Conservation (phyloP, 257 asterid genomes). For the Lycium ferocissimum region DNA sequence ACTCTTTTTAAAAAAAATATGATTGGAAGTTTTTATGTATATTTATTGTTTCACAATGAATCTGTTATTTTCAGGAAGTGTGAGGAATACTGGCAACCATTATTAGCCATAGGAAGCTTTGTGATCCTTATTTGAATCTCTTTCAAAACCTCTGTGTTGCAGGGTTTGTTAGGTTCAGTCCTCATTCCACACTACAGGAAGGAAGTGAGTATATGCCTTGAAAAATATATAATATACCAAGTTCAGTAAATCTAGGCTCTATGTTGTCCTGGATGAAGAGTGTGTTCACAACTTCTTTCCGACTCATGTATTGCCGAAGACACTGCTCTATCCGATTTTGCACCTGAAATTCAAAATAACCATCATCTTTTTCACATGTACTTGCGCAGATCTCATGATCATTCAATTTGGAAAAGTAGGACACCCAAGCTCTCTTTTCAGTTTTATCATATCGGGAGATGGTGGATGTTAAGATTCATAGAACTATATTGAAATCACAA, state of each 20-base stretch:
- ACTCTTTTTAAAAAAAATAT: not conserved
- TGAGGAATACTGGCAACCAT: not conserved
- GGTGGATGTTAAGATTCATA: not conserved
- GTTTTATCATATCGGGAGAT: not conserved
- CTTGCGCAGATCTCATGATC: not conserved
- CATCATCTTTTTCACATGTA: conserved; percentile 15
- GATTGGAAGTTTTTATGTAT: not conserved
- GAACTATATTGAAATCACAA: not conserved
- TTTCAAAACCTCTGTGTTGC: not conserved
- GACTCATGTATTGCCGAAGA: conserved; percentile 79
- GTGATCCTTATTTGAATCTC: conserved; percentile 14
- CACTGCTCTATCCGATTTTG: conserved; percentile 73
- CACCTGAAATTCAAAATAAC: conserved; percentile 57
- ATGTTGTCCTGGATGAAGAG: conserved; percentile 65
- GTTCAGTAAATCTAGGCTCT: conserved; percentile 70
- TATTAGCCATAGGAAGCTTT: not conserved
- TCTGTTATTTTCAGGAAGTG: conserved; percentile 15
- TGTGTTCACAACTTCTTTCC: conserved; percentile 66
- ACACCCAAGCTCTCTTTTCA: not conserved
- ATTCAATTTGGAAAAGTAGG: conserved; percentile 20
- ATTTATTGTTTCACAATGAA: not conserved
- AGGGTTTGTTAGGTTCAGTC: not conserved
- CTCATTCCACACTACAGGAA: not conserved
- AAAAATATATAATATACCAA: conserved; percentile 53
- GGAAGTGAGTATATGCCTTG: conserved; percentile 11